Evolutionary conservation across 1,139 yeast species (phyloP).

Genomic region (Debaryomyces subglobosus): DNA sequence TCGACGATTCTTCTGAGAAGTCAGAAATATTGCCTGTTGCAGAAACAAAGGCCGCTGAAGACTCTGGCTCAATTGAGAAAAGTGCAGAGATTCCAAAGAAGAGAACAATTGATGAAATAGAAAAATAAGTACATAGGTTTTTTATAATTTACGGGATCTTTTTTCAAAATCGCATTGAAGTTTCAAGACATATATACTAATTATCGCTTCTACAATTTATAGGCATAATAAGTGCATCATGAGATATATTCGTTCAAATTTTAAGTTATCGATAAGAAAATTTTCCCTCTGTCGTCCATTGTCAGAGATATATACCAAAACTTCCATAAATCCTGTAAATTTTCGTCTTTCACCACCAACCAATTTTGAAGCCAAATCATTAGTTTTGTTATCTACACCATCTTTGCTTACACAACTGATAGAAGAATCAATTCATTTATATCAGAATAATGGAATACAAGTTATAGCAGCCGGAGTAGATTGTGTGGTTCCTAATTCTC

Average conservation of each 20-base stretch:
- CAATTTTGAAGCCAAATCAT: constrained; percentile 24
- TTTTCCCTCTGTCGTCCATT: background rate
- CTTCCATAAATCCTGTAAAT: constrained; percentile 24
- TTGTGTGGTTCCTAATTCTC: constrained; percentile 40
- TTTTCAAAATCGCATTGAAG: background rate
- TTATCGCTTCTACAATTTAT: background rate
- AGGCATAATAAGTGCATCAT: background rate
- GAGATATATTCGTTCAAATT: background rate
- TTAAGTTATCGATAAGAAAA: background rate
- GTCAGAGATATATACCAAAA: constrained; percentile 12
- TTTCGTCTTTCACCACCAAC: constrained; percentile 18
- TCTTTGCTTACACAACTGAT: constrained; percentile 38
- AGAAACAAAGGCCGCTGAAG: constrained; percentile 5
- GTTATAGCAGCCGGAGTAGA: constrained; percentile 54
- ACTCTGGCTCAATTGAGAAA: constrained; percentile 13
- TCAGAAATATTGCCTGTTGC: background rate
- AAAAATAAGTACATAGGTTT: constrained; percentile 11
- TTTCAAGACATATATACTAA: background rate
- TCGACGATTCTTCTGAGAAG: constrained; percentile 10
- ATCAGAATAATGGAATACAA: constrained; percentile 34
- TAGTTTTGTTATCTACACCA: constrained; percentile 48
- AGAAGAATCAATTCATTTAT: constrained; percentile 33
- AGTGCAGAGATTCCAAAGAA: constrained; percentile 19
- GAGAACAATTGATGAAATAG: constrained; percentile 31
- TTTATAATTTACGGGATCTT: background rate